Conservation (phyloP, 1,139 yeast genomes). For the Pichia inconspicua region DNA sequence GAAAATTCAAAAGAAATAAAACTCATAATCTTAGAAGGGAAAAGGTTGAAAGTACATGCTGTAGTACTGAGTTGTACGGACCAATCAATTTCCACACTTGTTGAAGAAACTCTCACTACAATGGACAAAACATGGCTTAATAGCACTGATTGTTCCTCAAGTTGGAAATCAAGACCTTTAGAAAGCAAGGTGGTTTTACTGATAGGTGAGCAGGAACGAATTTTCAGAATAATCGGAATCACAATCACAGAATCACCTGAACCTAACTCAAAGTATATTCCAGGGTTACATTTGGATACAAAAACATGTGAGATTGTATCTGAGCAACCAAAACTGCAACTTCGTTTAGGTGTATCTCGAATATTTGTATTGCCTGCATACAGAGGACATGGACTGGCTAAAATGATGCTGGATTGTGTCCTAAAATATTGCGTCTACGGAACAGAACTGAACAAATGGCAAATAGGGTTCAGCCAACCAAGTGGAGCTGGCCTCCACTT, state of each 20-base stretch:
- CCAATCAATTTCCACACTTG: background rate
- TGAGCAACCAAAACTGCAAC: constrained; percentile 30
- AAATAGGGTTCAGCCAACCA: constrained; percentile 68
- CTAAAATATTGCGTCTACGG: constrained; percentile 46
- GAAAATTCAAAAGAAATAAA: background rate
- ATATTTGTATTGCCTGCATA: constrained; percentile 54
- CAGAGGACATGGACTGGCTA: constrained; percentile 46
- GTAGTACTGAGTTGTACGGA: constrained; percentile 26
- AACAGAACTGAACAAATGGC: constrained; percentile 31
- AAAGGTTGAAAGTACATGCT: constrained; percentile 2
- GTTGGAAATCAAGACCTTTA: constrained; percentile 4
- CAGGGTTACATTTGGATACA: constrained; percentile 44
- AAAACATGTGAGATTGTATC: constrained; percentile 29
- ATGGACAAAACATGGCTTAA: constrained; percentile 10
- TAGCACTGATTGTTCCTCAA: background rate
- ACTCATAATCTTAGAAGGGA: background rate
- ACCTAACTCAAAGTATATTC: background rate
- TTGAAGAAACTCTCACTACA: background rate
- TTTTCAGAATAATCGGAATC: constrained; percentile 43
- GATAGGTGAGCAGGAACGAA: background rate
- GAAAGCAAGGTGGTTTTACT: constrained; percentile 5
- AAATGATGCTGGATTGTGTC: constrained; percentile 36
- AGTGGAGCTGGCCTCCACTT: constrained; percentile 52
- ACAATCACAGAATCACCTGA: constrained; percentile 36
- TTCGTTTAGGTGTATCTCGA: constrained; percentile 47